A percentile compares a stretch with the other conserved stretches of the same genome.
Conservation (phyloP, 805 yeast genomes). For the Wickerhamomyces canadensis region DNA sequence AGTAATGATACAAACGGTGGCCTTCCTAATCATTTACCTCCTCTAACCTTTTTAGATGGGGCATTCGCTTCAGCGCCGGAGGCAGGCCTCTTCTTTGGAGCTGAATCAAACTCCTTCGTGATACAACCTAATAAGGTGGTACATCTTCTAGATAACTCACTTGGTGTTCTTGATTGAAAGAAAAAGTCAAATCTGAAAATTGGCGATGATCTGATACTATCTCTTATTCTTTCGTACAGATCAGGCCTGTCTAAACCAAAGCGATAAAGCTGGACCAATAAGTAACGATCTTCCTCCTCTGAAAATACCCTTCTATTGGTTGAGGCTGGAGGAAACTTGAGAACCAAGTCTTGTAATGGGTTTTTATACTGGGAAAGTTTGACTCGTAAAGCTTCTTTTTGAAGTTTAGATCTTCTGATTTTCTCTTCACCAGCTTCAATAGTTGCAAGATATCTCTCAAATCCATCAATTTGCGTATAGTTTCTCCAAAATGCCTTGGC, state of each 20-base stretch:
- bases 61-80: not conserved
- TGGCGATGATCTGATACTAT: slow-evolving; percentile 66
- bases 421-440: slow-evolving; percentile 90
- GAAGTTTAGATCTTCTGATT: slow-evolving; percentile 55
- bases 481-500: slow-evolving; percentile 78
- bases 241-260: slow-evolving; percentile 78
- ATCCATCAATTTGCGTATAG: slow-evolving; percentile 77
- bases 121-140: slow-evolving; percentile 71
- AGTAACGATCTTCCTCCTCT: slow-evolving; percentile 87
- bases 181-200: slow-evolving; percentile 85
- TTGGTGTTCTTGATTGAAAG: slow-evolving; percentile 70
- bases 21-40: not conserved
- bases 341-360: slow-evolving; percentile 74
- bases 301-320: slow-evolving; percentile 64
- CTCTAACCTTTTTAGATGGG: slow-evolving; percentile 4
- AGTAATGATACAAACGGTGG: too few species aligned
- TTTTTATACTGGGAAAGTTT: slow-evolving; percentile 65
- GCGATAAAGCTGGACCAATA: slow-evolving; percentile 72
- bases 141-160: slow-evolving; percentile 79
- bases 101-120: slow-evolving; percentile 58
- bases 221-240: slow-evolving; percentile 72
- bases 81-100: slow-evolving; percentile 15
- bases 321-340: slow-evolving; percentile 69
- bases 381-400: slow-evolving; percentile 72
- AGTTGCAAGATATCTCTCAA: slow-evolving; percentile 73